Base-by-base conservation (phyloP, 1,139 yeast genomes). In the Scheffersomyces insectosa region DNA sequence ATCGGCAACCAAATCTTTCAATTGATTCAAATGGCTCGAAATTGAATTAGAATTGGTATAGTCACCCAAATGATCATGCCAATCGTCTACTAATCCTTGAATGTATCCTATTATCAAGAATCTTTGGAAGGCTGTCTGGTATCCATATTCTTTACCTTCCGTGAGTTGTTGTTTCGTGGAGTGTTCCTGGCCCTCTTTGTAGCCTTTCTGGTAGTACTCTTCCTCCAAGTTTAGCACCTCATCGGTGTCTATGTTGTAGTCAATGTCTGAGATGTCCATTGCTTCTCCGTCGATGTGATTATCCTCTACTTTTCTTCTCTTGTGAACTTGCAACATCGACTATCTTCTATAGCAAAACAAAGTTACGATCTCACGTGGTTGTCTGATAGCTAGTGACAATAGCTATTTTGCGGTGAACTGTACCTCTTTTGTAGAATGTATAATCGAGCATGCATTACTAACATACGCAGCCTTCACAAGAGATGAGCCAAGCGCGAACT, bases 101-200 rank as follows among this genome's bases (percentile, higher is more conserved):
- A 87, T 71, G 42, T 83, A 80, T 0, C 95, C 95, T 3, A 86
- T 60, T 0, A 85, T 63, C 11, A 83, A 55, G 52, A 76, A 85
- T 47, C 91, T 67, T 60, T 85, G 91, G 56, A 80, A 86, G 0
- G 90, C 95, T 0, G 89, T 84, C 56, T 88, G 95, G 41, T 85
- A 72, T 0, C 96, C 96, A 55, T 77, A 85, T 51, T 85, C 88
- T 52, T 82, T 82, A 2, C 96, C 96, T 59, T 87, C 95, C 1
- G 74, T 50, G 42, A 65, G 69, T 38, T 77, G 79, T 36, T 70
- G 67, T 37, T 52, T 55, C 0, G 77, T 64, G 1, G 75, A 68
- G 39, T 69, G 72, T 10, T 60, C 59, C 44, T 70, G 72, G 2
- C 93, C 91, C 36, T 83, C 84, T 40, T 61, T 56, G 40, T 70